Conservation (phyloP, 2,329 filamentous ascomycete genomes). For the Cordyceps pruinosa region DNA sequence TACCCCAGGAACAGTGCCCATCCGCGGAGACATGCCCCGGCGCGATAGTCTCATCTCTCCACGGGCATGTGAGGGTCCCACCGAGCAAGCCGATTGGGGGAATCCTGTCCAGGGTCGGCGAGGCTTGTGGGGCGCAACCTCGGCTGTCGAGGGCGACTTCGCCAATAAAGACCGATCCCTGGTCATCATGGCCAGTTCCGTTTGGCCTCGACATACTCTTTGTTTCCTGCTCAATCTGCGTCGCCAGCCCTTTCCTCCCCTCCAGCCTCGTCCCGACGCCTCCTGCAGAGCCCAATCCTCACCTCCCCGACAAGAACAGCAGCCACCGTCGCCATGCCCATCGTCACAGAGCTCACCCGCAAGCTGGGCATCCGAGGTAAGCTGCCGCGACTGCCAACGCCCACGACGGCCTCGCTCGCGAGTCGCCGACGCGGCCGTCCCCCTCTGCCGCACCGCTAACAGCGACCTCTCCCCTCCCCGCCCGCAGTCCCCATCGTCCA, state of each 20-base stretch:
- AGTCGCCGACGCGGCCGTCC: not conserved
- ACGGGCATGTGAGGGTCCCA: slow-evolving; percentile 5
- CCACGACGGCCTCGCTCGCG: not conserved
- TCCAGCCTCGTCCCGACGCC: not conserved
- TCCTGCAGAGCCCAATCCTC: not conserved
- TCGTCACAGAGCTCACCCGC: slow-evolving; percentile 51
- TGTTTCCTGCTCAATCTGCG: not conserved
- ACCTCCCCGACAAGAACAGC: not conserved
- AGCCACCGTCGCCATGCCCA: slow-evolving; percentile 39
- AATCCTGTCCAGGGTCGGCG: not conserved
- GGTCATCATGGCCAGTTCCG: not conserved
- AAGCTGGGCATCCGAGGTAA: slow-evolving; percentile 48
- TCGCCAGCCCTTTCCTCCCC: not conserved
- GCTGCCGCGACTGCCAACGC: slow-evolving; percentile 7
- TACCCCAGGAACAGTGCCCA: not conserved
- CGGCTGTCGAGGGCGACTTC: slow-evolving; percentile 1
- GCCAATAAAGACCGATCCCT: slow-evolving; percentile 12
- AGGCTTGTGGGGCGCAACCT: slow-evolving; percentile 11
- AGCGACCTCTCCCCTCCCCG: not conserved
- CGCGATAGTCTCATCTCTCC: slow-evolving; percentile 6
- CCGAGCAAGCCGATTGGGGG: slow-evolving; percentile 1
- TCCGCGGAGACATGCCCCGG: not conserved
- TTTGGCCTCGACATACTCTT: not conserved
- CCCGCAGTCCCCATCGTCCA: slow-evolving; percentile 68
- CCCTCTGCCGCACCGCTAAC: not conserved